Percentiles rank a stretch among this genome's conserved stretches.
Evolutionary conservation across 2,329 filamentous ascomycete genomes (phyloP).

Genomic region (Neofusicoccum cordaticola): DNA sequence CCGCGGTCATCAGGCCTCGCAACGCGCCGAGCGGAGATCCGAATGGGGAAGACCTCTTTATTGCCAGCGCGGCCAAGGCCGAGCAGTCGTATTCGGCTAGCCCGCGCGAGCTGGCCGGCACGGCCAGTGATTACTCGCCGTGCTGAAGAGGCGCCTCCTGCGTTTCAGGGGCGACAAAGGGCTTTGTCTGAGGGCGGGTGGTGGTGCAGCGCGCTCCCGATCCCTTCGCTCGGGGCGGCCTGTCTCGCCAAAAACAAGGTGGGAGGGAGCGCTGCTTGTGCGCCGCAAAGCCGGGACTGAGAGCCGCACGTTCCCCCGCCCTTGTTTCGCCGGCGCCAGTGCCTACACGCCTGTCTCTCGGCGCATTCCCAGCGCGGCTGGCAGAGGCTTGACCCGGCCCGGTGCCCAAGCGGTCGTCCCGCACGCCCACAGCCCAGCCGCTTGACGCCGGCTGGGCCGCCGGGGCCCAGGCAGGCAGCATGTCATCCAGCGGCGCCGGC

Average conservation of each 20-base stretch:
- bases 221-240: neutral
- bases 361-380: constrained; percentile 8
- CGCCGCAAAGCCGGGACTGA: neutral
- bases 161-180: constrained; percentile 7
- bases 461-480: neutral
- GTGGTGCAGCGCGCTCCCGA: constrained; percentile 8
- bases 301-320: constrained; percentile 15
- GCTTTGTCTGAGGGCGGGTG: constrained; percentile 9
- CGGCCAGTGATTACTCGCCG: neutral
- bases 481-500: constrained; percentile 5
- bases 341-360: constrained; percentile 4
- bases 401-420: constrained; percentile 11
- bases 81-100: constrained; percentile 15
- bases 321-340: neutral
- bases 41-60: constrained; percentile 16
- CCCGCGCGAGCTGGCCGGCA: neutral
- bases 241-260: constrained; percentile 2
- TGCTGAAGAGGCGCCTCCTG: neutral
- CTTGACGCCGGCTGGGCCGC: neutral
- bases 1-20: constrained; percentile 17
- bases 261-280: neutral
- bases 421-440: neutral
- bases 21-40: constrained; percentile 17
- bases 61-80: constrained; percentile 13
- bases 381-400: constrained; percentile 2